Evolutionary conservation across 192 early-diverging fungal species (phyloP), one percentile per base, ranked within the genome.

Genomic region (Helicostylum pulchrum): DNA sequence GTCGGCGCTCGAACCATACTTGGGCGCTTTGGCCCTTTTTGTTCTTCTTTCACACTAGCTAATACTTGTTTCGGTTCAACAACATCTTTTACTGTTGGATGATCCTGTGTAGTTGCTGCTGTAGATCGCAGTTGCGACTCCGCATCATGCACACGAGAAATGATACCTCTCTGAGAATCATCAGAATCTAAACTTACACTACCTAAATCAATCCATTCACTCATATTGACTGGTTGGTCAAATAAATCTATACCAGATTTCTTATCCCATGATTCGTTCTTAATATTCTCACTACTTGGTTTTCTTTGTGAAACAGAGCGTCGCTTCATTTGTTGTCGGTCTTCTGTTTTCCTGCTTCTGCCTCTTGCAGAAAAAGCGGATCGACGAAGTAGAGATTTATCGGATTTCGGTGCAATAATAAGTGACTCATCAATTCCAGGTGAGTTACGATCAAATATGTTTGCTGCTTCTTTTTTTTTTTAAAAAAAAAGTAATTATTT

Each of bases 101-200:
- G 26, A 62, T 60, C 26, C 26, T 26, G 26, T 26, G 26, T 2
- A 26, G 26, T 26, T 2, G 26, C 2, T 26, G 26, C 2, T 26
- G 26, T 26, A 11, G 71, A 68, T 17, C 54, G 65, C 7, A 67
- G 47, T 47, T 68, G 66, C 8, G 61, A 58, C 47, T 73, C 71
- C 12, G 66, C 71, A 60, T 73, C 71, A 60, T 73, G 71, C 7
- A 73, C 71, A 17, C 71, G 65, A 7, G 71, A 68, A n/a, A 73
- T 34, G n/a, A 73, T 67, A 14, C 65, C 65, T 52, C 48, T 62
- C 11, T 64, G 64, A 11, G 65, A 56, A 57, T 67, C 54, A 36
- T 43, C 47, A 44, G 65, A 59, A n/a, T 55, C 60, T 19, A 58
- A 53, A 49, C 44, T 64, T 20, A 66, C 55, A 32, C 49, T 64